Evolutionary conservation across 176 grass and related monocot species (phyloP).

Genomic region (Bromus sterilis): DNA sequence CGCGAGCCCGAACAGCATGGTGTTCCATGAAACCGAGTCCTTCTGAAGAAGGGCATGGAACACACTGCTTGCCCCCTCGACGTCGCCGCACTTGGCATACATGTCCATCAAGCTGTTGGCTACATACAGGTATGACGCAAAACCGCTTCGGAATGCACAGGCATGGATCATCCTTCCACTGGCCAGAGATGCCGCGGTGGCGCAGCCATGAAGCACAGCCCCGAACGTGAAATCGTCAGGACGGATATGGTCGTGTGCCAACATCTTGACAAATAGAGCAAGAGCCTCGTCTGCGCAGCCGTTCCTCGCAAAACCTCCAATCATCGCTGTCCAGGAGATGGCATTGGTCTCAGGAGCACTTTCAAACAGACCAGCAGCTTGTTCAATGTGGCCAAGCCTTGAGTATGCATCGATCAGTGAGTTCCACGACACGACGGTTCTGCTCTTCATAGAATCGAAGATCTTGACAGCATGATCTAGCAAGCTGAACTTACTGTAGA

Average conservation of each 20-base stretch:
- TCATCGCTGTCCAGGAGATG: constrained; percentile 63
- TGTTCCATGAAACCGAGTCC: constrained; percentile 63
- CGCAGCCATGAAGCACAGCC: constrained; percentile 43
- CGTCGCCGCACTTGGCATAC: constrained; percentile 60
- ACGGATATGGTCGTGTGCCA: constrained; percentile 5
- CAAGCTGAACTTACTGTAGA: constrained; percentile 49
- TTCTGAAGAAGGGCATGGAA: constrained; percentile 20
- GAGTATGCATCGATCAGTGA: constrained; percentile 50
- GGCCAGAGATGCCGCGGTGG: constrained; percentile 4
- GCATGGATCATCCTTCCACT: constrained; percentile 52
- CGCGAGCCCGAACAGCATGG: constrained; percentile 50
- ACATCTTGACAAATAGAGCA: constrained; percentile 35
- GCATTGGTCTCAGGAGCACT: constrained; percentile 38
- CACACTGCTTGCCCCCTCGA: constrained; percentile 17
- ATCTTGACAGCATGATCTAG: constrained; percentile 27
- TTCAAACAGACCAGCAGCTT: constrained; percentile 34
- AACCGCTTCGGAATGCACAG: constrained; percentile 28
- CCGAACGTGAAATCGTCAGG: constrained; percentile 57
- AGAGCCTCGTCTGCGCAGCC: constrained; percentile 35
- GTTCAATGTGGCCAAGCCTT: constrained; percentile 34
- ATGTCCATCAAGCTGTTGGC: constrained; percentile 63
- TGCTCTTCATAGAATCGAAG: constrained; percentile 41
- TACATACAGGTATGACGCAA: constrained; percentile 40
- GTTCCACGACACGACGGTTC: constrained; percentile 49
- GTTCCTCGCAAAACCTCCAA: constrained; percentile 44